Percentiles rank a stretch among this genome's conserved stretches.
Evolutionary conservation across 352 stramenopile species (phyloP).

Genomic region (Globisporangium takayamanum): DNA sequence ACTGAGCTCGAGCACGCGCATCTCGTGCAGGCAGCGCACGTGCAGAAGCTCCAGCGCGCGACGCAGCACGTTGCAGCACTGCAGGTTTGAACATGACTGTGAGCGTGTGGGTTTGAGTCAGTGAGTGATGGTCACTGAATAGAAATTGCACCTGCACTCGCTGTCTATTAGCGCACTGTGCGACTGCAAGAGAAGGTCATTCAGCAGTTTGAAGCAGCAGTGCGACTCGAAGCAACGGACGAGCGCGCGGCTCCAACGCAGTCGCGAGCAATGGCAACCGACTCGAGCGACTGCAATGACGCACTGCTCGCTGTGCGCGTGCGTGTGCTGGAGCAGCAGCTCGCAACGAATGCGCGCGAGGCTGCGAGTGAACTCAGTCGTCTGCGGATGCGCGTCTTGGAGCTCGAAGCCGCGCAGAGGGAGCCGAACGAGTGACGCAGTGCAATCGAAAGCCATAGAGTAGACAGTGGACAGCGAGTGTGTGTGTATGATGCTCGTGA

Average conservation of each 20-base stretch:
- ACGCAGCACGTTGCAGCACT: conserved; percentile 45
- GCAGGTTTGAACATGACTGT: conserved; percentile 22
- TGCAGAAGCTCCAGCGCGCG: conserved; percentile 66
- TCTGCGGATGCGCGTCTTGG: conserved; percentile 57
- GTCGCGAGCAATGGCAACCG: not conserved
- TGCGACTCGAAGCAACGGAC: conserved; percentile 27
- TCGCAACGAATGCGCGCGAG: conserved; percentile 51
- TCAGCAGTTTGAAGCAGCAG: conserved; percentile 60
- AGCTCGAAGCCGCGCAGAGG: conserved; percentile 33
- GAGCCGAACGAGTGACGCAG: not conserved
- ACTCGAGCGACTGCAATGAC: conserved; percentile 3
- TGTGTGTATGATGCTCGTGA: not conserved
- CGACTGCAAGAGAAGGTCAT: conserved; percentile 80
- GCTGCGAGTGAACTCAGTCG: conserved; percentile 50
- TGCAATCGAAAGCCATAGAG: not conserved
- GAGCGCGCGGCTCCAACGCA: not conserved
- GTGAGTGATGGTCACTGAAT: not conserved
- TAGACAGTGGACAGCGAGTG: not conserved
- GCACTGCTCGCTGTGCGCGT: conserved; percentile 39
- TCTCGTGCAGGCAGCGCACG: conserved; percentile 48
- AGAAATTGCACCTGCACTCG: not conserved
- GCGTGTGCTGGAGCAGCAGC: conserved; percentile 59
- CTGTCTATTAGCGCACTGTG: conserved; percentile 40
- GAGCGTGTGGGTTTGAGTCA: not conserved
- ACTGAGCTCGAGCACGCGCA: conserved; percentile 66